Percentiles rank a stretch among this genome's conserved stretches.
Evolutionary conservation across 345 rosid genomes (phyloP).

Genomic region (Rhizophora apiculata): DNA sequence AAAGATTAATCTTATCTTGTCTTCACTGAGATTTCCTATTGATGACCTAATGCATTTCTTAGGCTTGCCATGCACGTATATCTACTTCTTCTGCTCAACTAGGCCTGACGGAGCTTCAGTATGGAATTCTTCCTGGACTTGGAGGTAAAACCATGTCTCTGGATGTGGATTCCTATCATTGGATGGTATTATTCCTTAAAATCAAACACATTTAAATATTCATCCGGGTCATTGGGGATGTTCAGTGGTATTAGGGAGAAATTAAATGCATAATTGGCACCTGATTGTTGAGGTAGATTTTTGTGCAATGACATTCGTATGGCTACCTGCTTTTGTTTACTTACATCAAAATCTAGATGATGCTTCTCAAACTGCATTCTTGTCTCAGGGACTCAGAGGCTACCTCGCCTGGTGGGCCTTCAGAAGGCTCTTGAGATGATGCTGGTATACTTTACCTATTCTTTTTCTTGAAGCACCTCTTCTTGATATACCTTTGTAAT

Average conservation of each 20-base stretch:
- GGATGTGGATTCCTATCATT: background rate
- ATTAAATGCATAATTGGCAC: too few relatives aligned
- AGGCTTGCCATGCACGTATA: slow-evolving; percentile 26
- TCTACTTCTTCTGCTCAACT: slow-evolving; percentile 21
- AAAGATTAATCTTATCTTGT: background rate
- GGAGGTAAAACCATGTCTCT: background rate
- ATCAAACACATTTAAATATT: too few relatives aligned
- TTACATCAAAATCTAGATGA: background rate
- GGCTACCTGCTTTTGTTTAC: background rate
- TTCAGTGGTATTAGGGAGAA: too few relatives aligned
- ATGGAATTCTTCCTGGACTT: slow-evolving; percentile 14
- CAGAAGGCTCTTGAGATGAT: slow-evolving; percentile 4
- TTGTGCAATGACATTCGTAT: background rate
- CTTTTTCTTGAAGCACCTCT: background rate
- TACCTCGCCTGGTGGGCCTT: slow-evolving; percentile 4
- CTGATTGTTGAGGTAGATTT: background rate
- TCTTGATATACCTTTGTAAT: background rate
- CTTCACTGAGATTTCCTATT: background rate
- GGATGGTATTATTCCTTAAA: too few relatives aligned
- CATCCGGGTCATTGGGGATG: too few relatives aligned
- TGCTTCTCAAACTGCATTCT: background rate
- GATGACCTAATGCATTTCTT: background rate
- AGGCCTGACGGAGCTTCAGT: slow-evolving; percentile 22
- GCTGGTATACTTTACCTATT: background rate
- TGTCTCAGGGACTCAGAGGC: slow-evolving; percentile 4